Evolutionary conservation across 768 basidiomycete species (phyloP).

Genomic region (Galerina sulciceps): DNA sequence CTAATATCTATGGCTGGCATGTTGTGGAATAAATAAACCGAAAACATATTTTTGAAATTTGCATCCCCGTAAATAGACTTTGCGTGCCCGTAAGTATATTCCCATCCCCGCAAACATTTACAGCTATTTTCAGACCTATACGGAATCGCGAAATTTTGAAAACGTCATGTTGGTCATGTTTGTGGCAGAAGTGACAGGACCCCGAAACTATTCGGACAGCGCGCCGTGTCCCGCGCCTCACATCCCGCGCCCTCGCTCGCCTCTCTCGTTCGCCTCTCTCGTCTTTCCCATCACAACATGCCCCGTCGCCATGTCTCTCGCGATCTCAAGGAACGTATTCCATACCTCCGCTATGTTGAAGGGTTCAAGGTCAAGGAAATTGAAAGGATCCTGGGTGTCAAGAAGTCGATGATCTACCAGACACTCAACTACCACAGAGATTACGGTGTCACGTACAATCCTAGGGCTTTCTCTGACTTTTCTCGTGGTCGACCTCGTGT

Average conservation of each 20-base stretch:
- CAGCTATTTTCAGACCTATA: not conserved
- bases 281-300: not conserved
- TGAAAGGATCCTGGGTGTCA: conserved; percentile 9
- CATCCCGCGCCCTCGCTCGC: too few relatives aligned
- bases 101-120: too few relatives aligned
- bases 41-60: too few relatives aligned
- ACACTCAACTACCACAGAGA: conserved; percentile 2
- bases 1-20: too few relatives aligned
- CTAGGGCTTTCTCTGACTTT: not conserved
- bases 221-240: too few relatives aligned
- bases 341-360: conserved; percentile 10
- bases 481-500: not conserved
- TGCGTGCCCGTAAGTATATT: too few relatives aligned
- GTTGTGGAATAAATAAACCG: too few relatives aligned
- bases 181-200: not conserved
- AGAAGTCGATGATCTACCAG: conserved; percentile 15
- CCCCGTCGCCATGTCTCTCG: conserved; percentile 9
- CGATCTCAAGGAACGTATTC: conserved; percentile 17
- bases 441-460: conserved; percentile 14
- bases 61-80: too few relatives aligned
- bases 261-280: too few relatives aligned
- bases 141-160: not conserved
- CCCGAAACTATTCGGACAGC: not conserved
- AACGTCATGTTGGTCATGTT: not conserved
- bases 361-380: conserved; percentile 16